Evolutionary conservation across 371 early-diverging fungal genomes (phyloP), one percentile per base, ranked within the genome.

Genomic region (Mortierella sp.): DNA sequence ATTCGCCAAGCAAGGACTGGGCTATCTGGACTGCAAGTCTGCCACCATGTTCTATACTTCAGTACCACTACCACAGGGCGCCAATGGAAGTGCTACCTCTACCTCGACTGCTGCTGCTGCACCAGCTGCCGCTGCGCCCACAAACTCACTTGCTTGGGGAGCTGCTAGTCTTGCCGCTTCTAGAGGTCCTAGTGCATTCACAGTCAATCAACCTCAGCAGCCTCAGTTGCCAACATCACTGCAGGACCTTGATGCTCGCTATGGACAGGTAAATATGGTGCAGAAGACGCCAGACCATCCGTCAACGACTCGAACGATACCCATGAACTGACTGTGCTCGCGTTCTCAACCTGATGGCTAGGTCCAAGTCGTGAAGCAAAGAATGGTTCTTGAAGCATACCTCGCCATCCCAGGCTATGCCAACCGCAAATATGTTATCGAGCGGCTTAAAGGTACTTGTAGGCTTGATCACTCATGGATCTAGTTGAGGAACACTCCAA

Each of bases 1-100:
- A 17, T 51, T 77, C 41, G 67, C 66, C 17, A 65, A 57, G 50
- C 47, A 61, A 29, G 67, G 67, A 27, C 51, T 77, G 17, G 64
- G 66, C 4, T 77, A 77, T 21, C 52, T 77, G 59, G 78, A 77
- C 44, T 77, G 78, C 51, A 77, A 70, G 47, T 68, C 69, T 21
- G 78, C 78, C 5, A 77, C 70, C 41, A 77, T 77, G 78, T 77
- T 77, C 46, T 66, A 61, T 44, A 52, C 70, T 9, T 55, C 78
- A 1, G 73, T 63, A 27, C 67, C 67, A 29, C 21, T 63, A 21
- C 65, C 72, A 37, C 66, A 72, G 22, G 63, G 56, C 46, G 60
- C 63, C 19, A 61, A 45, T 17, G 71, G 66, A 39, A 19, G 61
- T 29, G 24, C 49, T 14, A 43, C 64, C 21, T 39, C 73, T 22